A percentile compares a stretch with the other conserved stretches of the same genome.
Conservation (phyloP, 306 rosid genomes). For the Casuarina equisetifolia region DNA sequence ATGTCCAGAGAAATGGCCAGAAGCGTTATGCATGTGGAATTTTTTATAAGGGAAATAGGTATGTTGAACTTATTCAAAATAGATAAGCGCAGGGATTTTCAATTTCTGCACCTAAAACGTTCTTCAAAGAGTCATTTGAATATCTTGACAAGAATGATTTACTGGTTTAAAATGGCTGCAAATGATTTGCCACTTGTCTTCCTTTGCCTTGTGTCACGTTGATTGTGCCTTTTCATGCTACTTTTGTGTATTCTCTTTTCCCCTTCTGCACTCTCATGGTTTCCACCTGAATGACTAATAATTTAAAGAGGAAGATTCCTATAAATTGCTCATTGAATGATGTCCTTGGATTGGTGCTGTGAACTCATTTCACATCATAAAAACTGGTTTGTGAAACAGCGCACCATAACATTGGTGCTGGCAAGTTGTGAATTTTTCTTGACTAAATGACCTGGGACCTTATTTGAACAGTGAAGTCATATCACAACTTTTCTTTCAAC, state of each 20-base stretch:
- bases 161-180: too few relatives aligned
- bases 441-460: background rate
- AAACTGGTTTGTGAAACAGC: background rate
- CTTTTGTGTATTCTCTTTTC: background rate
- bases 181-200: background rate
- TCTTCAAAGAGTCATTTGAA: background rate
- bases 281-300: background rate
- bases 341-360: background rate
- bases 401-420: background rate
- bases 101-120: background rate
- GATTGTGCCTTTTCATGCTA: background rate
- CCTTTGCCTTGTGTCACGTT: background rate
- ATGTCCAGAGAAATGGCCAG: constrained; percentile 82
- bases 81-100: background rate
- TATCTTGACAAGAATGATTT: background rate
- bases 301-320: background rate
- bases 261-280: background rate
- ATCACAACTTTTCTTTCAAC: background rate
- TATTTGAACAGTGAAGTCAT: background rate
- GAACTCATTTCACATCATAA: background rate
- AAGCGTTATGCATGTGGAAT: constrained; percentile 92
- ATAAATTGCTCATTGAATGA: background rate
- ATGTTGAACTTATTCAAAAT: constrained; percentile 27
- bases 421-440: constrained; percentile 2
- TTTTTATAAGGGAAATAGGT: constrained; percentile 72